phyloP scores from a whole-genome alignment of 768 basidiomycete genomes.

The Tulasnella sp. region DNA sequence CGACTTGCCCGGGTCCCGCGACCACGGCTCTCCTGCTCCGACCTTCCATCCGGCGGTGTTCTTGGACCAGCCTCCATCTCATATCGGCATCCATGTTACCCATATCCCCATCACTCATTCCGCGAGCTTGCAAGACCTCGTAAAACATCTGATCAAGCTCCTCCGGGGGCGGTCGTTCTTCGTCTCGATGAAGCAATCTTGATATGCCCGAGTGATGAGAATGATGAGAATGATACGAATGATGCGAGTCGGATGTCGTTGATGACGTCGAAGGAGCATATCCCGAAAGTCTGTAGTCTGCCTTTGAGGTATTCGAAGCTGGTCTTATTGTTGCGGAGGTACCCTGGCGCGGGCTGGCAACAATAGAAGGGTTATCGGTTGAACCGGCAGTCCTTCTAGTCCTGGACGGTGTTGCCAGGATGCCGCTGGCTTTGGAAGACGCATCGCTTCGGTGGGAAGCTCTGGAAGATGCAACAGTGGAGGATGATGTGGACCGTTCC shows the following conservation, averaged over 20 bases:
- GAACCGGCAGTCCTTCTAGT: constrained; percentile 22
- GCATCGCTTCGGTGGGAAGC: constrained; percentile 2
- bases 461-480: constrained; percentile 20
- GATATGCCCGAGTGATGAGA: constrained; percentile 44
- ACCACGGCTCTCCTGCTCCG: constrained; percentile 57
- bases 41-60: constrained; percentile 71
- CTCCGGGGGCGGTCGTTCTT: constrained; percentile 66
- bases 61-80: constrained; percentile 89
- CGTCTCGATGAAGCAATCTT: constrained; percentile 38
- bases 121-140: constrained; percentile 67
- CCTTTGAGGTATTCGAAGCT: constrained; percentile 34
- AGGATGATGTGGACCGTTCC: constrained; percentile 23
- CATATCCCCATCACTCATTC: constrained; percentile 49
- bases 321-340: constrained; percentile 14
- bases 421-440: constrained; percentile 3
- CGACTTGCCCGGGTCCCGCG: constrained; percentile 43
- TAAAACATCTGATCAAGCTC: constrained; percentile 81
- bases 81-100: constrained; percentile 60
- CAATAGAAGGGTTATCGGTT: constrained; percentile 6
- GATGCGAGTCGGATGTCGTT: constrained; percentile 50
- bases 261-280: constrained; percentile 41
- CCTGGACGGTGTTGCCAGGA: constrained; percentile 1
- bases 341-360: neutral
- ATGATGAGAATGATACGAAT: constrained; percentile 43
- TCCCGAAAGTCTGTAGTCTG: constrained; percentile 41